Base-by-base conservation (phyloP, 352 stramenopile genomes). In the Phytophthora litchii region DNA sequence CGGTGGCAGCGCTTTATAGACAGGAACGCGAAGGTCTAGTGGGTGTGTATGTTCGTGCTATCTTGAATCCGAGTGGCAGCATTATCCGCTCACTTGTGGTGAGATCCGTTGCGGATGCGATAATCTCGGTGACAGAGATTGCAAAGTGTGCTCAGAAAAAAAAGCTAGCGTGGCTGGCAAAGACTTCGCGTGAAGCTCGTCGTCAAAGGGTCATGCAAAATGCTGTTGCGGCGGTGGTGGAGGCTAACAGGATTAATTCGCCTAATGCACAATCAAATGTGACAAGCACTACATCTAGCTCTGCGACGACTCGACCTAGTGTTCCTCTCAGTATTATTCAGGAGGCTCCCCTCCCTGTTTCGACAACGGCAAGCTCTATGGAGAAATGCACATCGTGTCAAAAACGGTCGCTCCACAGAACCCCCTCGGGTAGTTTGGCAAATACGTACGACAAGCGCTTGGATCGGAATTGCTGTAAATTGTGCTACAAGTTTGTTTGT, bases 1-100 rank as follows among this genome's bases (percentile, higher is more conserved):
- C 79, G 0, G 51, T 77, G n/a, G 70, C 60, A 14, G 55, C 58
- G 7, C 45, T 89, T 36, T 87, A 68, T 54, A 72, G 76, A 1
- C 67, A 81, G 44, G 64, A 66, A 16, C 60, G 40, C 0, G 56
- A 69, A 42, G 61, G 64, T 25, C 42, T 67, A 7, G 70, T 83
- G 8, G 67, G 63, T 50, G 57, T 80, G 27, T 86, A 70, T 17
- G 62, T 78, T 0, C 54, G 64, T 2, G 71, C 55, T 0, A 70
- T 83, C 17, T 38, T 72, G 5, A 60, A 77, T 8, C 71, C 69
- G 1, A 50, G 64, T n/a, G 73, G 73, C 1, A 70, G 53, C 21
- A 70, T 81, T 27, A 52, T 70, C 7, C 62, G 63, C 14, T 53
- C 45, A 13, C 25, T 81, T 5, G 55, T 68, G 6, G 52, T 74